Evolutionary conservation across 2,329 filamentous ascomycete species (phyloP).

Genomic region (Botrytis aclada): DNA sequence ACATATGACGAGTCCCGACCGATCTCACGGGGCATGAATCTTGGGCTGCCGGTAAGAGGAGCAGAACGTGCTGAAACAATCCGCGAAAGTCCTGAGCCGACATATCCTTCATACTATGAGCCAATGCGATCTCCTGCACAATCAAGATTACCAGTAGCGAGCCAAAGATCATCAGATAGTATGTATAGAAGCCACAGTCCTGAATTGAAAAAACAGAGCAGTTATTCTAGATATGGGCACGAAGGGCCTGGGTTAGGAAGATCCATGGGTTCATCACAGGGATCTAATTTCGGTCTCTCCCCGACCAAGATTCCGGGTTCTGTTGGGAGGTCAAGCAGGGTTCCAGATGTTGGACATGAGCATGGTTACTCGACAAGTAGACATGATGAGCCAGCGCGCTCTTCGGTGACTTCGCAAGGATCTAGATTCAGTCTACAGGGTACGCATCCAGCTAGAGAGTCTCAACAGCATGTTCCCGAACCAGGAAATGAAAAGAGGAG

Average conservation of each 20-base stretch:
- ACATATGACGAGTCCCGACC: neutral
- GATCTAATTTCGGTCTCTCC: too few species aligned
- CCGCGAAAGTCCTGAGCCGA: neutral
- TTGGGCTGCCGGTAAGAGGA: neutral
- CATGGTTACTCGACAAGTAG: accelerated
- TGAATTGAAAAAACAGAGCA: neutral
- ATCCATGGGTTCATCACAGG: neutral
- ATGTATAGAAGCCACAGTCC: neutral
- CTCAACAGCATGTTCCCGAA: neutral
- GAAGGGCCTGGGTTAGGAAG: neutral
- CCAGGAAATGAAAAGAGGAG: neutral
- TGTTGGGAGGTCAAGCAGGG: neutral
- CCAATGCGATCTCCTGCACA: neutral
- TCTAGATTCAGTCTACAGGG: neutral
- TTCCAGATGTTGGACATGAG: too few species aligned
- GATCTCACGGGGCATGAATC: neutral
- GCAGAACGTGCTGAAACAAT: neutral
- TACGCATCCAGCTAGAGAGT: neutral
- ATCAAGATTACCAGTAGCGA: neutral
- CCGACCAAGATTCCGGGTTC: neutral
- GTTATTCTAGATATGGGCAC: neutral
- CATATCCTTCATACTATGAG: neutral
- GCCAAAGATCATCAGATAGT: neutral
- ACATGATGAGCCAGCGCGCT: neutral
- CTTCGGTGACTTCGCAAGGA: neutral